Base-by-base conservation (phyloP, 257 asterid species). In the Ballota nigra region DNA sequence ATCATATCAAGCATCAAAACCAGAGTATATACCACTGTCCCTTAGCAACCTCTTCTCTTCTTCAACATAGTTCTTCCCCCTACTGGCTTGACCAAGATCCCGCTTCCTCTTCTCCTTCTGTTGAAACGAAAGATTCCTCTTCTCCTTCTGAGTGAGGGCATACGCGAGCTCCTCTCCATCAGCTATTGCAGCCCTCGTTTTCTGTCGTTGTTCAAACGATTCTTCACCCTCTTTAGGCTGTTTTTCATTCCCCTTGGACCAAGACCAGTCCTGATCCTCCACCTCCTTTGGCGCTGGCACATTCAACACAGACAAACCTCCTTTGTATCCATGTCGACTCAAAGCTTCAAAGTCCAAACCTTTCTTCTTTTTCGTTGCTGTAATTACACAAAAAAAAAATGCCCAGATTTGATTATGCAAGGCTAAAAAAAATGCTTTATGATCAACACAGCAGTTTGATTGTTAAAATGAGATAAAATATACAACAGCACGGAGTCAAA, bases 61-160 rank as follows among this genome's bases (percentile, higher is more conserved):
- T 77, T 95, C 99, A n/a, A 95, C 98, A n/a, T 95, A 95, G 79
- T 80, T 95, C 84, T 92, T 95, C 72, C 96, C 97, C 75, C 97
- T 83, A 74, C 98, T 95, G 5, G 97, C 84, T 83, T 92, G 98
- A 29, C 99, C 98, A 47, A 95, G 82, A 73, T 95, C 97, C 19
- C 98, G 87, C 73, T 95, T 95, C 83, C n/a, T n/a, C n/a, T n/a
- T n/a, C n/a, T n/a, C n/a, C n/a, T n/a, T n/a, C n/a, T n/a, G n/a
- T n/a, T n/a, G n/a, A n/a, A n/a, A n/a, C n/a, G n/a, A n/a, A n/a
- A n/a, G n/a, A n/a, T n/a, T n/a, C n/a, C 73, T 90, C 83, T 68
- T 89, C 59, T 92, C 96, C 76, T 67, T 85, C 55, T 62, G 80
- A 2, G 89, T 74, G 12, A 66, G 84, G 38, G 77, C 87, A 1